Percentiles rank a stretch among this genome's conserved stretches.
These are phyloP conservation scores for Nannochloropsis granulata DNA, from an alignment of 108 stramenopile species.

Conservation along the genomic window DNA sequence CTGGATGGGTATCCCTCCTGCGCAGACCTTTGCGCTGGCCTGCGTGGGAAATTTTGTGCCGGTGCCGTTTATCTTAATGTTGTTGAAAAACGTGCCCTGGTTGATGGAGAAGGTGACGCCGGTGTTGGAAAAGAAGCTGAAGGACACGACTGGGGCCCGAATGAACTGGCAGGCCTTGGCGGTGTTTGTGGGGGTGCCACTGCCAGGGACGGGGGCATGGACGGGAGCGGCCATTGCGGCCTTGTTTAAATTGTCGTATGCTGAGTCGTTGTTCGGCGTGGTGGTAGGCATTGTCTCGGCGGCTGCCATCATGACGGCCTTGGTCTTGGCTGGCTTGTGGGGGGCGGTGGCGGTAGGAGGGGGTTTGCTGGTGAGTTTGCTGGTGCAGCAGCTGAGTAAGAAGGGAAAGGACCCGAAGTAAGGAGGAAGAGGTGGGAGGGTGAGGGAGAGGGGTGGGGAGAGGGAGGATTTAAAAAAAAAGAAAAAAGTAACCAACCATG, in stretches of 20 bases:
- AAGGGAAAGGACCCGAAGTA: too few species aligned
- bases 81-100: background rate
- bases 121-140: constrained; percentile 8
- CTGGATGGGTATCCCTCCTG: constrained; percentile 58
- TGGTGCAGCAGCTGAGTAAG: background rate
- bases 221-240: constrained; percentile 90
- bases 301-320: constrained; percentile 59
- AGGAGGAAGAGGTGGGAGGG: too few species aligned
- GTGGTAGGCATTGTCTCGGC: constrained; percentile 77
- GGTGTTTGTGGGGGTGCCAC: constrained; percentile 84
- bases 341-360: constrained; percentile 8
- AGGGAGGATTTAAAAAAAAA: too few species aligned
- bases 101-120: constrained; percentile 38
- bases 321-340: constrained; percentile 8
- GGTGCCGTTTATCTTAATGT: constrained; percentile 24
- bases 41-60: constrained; percentile 75
- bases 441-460: too few species aligned
- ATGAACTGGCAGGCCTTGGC: constrained; percentile 57
- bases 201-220: constrained; percentile 94
- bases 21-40: constrained; percentile 59
- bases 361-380: background rate
- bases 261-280: constrained; percentile 62
- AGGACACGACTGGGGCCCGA: background rate
- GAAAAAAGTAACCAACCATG: too few species aligned
- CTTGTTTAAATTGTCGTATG: constrained; percentile 70